Conservation (phyloP, 768 basidiomycete species). For the Boletus subparvulus region DNA sequence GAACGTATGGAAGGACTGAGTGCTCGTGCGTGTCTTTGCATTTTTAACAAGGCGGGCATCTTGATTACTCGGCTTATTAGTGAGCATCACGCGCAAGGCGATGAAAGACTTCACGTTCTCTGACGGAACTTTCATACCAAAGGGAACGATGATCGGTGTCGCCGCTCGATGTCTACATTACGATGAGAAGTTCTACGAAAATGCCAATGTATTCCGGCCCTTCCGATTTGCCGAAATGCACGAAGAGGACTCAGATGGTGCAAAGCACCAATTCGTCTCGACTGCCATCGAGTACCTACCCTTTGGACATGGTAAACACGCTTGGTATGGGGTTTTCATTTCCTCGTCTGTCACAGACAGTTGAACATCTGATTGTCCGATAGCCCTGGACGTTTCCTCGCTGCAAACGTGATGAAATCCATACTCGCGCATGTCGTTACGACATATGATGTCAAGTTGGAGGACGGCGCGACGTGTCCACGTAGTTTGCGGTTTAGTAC, state of each 20-base stretch:
- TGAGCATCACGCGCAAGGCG: slow-evolving; percentile 32
- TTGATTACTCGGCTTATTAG: slow-evolving; percentile 8
- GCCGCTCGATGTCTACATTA: slow-evolving; percentile 24
- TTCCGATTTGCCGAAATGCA: slow-evolving; percentile 40
- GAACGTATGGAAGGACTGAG: not conserved
- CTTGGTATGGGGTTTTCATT: slow-evolving; percentile 1
- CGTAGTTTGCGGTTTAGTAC: not conserved
- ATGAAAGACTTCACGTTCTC: slow-evolving; percentile 36
- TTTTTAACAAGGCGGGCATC: too few species aligned
- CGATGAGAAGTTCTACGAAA: slow-evolving; percentile 32
- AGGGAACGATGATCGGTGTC: slow-evolving; percentile 30
- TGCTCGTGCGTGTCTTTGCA: not conserved
- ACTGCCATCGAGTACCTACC: slow-evolving; percentile 33
- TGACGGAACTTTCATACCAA: slow-evolving; percentile 40
- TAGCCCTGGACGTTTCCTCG: not conserved
- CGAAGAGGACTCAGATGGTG: slow-evolving; percentile 32
- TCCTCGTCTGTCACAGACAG: too few species aligned
- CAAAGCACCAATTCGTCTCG: slow-evolving; percentile 35
- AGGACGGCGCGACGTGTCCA: not conserved
- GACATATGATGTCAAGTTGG: slow-evolving; percentile 5
- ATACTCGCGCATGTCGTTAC: not conserved
- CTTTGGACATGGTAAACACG: slow-evolving; percentile 35
- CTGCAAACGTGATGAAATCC: not conserved
- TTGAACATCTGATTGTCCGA: too few species aligned
- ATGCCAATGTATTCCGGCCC: slow-evolving; percentile 42